A percentile compares a stretch with the other conserved stretches of the same genome.
These are phyloP conservation scores for Pyrrhoderma lamaoense DNA, from an alignment of 1,284 basidiomycete genomes.

Conservation along the genomic window DNA sequence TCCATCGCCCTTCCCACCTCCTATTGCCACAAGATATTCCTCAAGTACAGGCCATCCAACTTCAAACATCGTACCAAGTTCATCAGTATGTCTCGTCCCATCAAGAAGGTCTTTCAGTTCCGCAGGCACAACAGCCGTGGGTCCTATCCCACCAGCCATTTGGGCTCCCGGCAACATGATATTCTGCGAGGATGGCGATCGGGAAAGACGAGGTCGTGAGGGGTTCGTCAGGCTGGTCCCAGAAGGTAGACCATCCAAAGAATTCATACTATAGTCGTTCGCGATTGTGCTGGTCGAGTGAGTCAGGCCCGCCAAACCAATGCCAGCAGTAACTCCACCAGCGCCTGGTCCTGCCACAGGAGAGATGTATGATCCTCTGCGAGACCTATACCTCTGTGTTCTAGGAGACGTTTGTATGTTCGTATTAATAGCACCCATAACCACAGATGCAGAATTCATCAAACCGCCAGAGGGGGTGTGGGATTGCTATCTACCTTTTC, in stretches of 20 bases:
- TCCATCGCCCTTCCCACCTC: slow-evolving; percentile 44
- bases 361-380: too few relatives aligned
- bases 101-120: slow-evolving; percentile 65
- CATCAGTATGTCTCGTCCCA: slow-evolving; percentile 88
- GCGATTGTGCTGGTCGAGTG: too few relatives aligned
- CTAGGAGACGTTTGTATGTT: slow-evolving; percentile 1
- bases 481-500: slow-evolving; percentile 6
- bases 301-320: background rate
- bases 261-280: too few relatives aligned
- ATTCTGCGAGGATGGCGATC: slow-evolving; percentile 34
- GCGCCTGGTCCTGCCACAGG: too few relatives aligned
- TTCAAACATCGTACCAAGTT: slow-evolving; percentile 77
- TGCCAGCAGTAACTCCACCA: too few relatives aligned
- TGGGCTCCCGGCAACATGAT: background rate
- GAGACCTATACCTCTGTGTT: slow-evolving; percentile 6
- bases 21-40: slow-evolving; percentile 61
- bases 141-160: background rate
- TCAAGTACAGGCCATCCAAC: slow-evolving; percentile 81
- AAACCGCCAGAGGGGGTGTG: background rate
- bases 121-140: slow-evolving; percentile 35
- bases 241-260: background rate
- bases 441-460: background rate
- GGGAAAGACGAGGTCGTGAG: slow-evolving; percentile 39
- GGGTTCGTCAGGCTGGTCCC: slow-evolving; percentile 21
- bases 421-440: too few relatives aligned